Conservation (phyloP, 2,329 filamentous ascomycete species). For the Zasmidium citrigriseum region DNA sequence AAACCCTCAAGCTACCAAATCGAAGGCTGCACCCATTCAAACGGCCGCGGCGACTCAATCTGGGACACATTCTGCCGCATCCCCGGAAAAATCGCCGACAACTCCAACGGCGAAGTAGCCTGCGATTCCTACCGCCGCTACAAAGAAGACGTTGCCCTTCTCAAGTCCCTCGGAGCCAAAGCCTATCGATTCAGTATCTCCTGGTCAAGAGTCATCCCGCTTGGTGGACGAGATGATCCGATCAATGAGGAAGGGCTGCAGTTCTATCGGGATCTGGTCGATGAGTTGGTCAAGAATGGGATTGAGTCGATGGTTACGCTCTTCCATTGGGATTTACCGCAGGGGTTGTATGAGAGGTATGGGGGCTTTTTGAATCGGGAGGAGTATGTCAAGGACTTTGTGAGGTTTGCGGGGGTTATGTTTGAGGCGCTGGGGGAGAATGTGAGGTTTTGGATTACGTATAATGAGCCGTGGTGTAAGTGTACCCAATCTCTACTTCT, state of each 20-base stretch:
- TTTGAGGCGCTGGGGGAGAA: constrained; percentile 72
- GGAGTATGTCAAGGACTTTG: constrained; percentile 81
- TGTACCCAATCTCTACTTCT: not conserved
- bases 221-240: constrained; percentile 80
- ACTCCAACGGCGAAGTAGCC: constrained; percentile 71
- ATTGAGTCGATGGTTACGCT: constrained; percentile 82
- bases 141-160: constrained; percentile 72
- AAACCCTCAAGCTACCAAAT: constrained; percentile 76
- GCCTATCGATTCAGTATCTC: constrained; percentile 84
- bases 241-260: constrained; percentile 76
- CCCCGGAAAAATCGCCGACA: constrained; percentile 80
- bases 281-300: constrained; percentile 73
- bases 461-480: constrained; percentile 58
- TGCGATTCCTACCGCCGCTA: constrained; percentile 87
- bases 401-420: constrained; percentile 73
- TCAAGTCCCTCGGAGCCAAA: constrained; percentile 72
- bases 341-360: constrained; percentile 76
- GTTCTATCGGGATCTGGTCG: constrained; percentile 77
- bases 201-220: constrained; percentile 79
- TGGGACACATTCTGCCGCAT: constrained; percentile 88
- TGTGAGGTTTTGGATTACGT: constrained; percentile 71
- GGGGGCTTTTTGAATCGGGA: constrained; percentile 77
- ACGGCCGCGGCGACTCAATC: constrained; percentile 79
- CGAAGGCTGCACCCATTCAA: constrained; percentile 72
- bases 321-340: constrained; percentile 86